phyloP scores from a whole-genome alignment of 2,329 filamentous ascomycete genomes.

The Rachicladosporium sp. region DNA sequence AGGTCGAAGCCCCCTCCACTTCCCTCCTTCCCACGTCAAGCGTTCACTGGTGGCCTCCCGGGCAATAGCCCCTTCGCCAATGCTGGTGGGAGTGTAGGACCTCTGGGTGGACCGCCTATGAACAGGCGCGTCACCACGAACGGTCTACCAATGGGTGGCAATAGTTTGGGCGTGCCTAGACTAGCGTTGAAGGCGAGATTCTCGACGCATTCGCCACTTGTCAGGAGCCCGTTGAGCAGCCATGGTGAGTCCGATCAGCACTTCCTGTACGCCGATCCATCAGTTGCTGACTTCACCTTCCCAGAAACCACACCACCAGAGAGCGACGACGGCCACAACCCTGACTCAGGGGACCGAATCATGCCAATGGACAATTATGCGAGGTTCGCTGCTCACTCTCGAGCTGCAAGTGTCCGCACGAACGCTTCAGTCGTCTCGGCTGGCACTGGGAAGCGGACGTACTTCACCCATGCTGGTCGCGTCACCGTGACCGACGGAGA shows the following conservation, averaged over 20 bases:
- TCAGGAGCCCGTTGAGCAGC: slow-evolving; percentile 13
- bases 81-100: not conserved
- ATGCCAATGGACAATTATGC: not conserved
- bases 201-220: slow-evolving; percentile 1
- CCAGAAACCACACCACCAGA: slow-evolving; percentile 13
- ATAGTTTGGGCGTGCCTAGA: not conserved
- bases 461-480: slow-evolving; percentile 18
- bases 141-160: not conserved
- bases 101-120: not conserved
- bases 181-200: not conserved
- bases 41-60: not conserved
- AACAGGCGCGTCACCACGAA: not conserved
- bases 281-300: no score
- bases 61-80: not conserved
- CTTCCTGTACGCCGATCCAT: no score
- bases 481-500: slow-evolving; percentile 11
- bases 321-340: not conserved
- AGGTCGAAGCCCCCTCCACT: slow-evolving; percentile 1
- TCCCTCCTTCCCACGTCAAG: slow-evolving; percentile 1
- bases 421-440: slow-evolving; percentile 3
- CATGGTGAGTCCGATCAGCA: slow-evolving; percentile 8
- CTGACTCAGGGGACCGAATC: slow-evolving; percentile 1
- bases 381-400: not conserved
- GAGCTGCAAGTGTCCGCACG: not conserved
- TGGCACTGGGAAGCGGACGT: slow-evolving; percentile 11